Base-by-base conservation (phyloP, 352 stramenopile species). In the Thalassiosira livingstoniorum region DNA sequence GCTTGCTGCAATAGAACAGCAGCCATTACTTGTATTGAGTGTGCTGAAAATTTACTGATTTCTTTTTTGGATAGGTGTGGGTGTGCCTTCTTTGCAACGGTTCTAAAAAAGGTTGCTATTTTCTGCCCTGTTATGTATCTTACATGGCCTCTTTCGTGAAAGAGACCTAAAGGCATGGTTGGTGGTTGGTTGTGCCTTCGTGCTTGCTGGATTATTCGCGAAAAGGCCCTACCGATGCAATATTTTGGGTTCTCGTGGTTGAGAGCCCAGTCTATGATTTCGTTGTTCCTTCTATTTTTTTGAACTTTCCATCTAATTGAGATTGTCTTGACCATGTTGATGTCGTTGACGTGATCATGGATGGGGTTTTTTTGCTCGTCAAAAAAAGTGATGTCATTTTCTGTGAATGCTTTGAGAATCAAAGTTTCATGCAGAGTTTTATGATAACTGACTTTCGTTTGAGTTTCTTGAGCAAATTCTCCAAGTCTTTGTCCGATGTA, bases 11-110 rank as follows among this genome's bases (percentile, higher is more conserved):
- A 42, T 0, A 84, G 53, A 31, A 79, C 76, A 54, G 31, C 69
- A 3, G 76, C 68, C 67, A 58, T 75, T 18, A 83, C 76, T 25
- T 68, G 7, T 13, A 83, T 11, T 0, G 67, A 73, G 15, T 83
- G 76, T 15, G 67, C 47, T 0, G 76, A 83, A 25, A 61, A 75
- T 37, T 78, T 55, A 1, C 55, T 58, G 5, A 70, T 25, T 18
- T 75, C 63, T 0, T 55, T 21, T 11, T 63, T 34, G 7, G 63
- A 53, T 2, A 65, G 39, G 37, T 60, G 29, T 0, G 70, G 70
- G 23, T 57, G 64, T 15, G 47, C 39, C 3, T 27, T 7, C 27
- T 32, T 47, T 11, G 45, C 70, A 2, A 55, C 64, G 29, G 27
- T 10, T 18, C 45, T 39, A 10, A 79, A 43, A 31, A 71, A 25